Base-by-base conservation (phyloP, 2,329 filamentous ascomycete species). In the Calonectria pauciramosa region DNA sequence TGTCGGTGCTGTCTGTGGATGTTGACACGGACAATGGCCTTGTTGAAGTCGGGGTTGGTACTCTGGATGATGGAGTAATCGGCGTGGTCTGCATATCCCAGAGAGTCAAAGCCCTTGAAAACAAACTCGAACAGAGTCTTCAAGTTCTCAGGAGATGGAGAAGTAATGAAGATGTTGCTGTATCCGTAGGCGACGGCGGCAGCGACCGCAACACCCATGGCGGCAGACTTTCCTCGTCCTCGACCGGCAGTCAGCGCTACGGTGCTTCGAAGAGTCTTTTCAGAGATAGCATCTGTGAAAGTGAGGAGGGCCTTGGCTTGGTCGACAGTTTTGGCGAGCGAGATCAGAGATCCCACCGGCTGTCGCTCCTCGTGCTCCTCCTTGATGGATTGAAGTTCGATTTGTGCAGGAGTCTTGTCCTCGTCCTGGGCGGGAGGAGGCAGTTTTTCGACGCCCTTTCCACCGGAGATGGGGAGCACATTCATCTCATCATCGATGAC, bases 91-190 rank as follows among this genome's bases (percentile, higher is more conserved):
- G 96, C 92, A 82, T 99, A 99, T 38, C 94, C 95, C 34, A 99
- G 89, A 14, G 96, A 95, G 84, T 99, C 97, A 81, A 99, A 99
- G 0, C 96, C 97, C 85, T 98, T 99, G 90, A 99, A 98, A 23
- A 99, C 92, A 82, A 99, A 99, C 82, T 99, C 96, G 83, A 99
- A 99, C 10, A 99, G 89, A 0, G 97, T 99, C 88, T 99, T 99
- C 89, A 99, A 89, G 86, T 99, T 99, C 86, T 99, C 97, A 0
- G 97, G 97, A 75, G 95, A 98, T 0, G 96, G 96, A 1, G 96
- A 99, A 1, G 97, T 99, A 83, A 99, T 98, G 86, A 99, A 99
- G 81, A 99, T 98, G 85, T 99, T 99, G 88, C 96, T 98, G 86
- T 99, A 99, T 32, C 97, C 97, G 83, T 99, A 95, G 1, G 97